Evolutionary conservation across 148 eudicot genomes (phyloP).

Genomic region (Amaranthus palmeri): DNA sequence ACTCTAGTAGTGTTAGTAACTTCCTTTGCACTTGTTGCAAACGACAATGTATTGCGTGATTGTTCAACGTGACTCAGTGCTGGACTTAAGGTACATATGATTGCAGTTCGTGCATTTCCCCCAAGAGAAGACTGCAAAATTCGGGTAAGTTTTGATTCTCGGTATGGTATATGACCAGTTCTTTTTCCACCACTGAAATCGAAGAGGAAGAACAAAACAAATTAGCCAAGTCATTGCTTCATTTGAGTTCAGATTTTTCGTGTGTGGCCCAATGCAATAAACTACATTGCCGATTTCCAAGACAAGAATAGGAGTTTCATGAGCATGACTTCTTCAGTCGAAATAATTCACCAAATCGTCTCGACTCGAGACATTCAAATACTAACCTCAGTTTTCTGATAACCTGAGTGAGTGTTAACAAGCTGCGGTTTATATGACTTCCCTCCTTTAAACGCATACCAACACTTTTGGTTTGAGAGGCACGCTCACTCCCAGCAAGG

Average conservation of each 20-base stretch:
- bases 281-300: background rate
- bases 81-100: conserved; percentile 93
- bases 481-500: conserved; percentile 99
- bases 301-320: background rate
- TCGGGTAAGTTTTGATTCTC: conserved; percentile 96
- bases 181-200: conserved; percentile 71
- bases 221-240: background rate
- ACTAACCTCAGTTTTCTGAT: conserved; percentile 86
- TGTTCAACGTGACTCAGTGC: conserved; percentile 95
- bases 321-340: background rate
- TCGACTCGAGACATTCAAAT: background rate
- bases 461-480: conserved; percentile 76
- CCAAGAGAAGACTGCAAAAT: conserved; percentile 94
- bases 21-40: conserved; percentile 96
- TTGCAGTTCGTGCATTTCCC: conserved; percentile 96
- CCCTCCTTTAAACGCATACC: conserved; percentile 91
- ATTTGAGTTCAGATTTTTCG: no score
- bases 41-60: conserved; percentile 82
- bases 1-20: conserved; percentile 89
- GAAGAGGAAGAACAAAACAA: conserved; percentile 4
- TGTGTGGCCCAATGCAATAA: conserved; percentile 2
- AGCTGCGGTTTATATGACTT: conserved; percentile 89
- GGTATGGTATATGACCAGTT: conserved; percentile 80
- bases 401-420: conserved; percentile 86
- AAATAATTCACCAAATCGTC: background rate